Conservation (phyloP, 352 stramenopile genomes). For the Phytophthora niederhauseri region DNA sequence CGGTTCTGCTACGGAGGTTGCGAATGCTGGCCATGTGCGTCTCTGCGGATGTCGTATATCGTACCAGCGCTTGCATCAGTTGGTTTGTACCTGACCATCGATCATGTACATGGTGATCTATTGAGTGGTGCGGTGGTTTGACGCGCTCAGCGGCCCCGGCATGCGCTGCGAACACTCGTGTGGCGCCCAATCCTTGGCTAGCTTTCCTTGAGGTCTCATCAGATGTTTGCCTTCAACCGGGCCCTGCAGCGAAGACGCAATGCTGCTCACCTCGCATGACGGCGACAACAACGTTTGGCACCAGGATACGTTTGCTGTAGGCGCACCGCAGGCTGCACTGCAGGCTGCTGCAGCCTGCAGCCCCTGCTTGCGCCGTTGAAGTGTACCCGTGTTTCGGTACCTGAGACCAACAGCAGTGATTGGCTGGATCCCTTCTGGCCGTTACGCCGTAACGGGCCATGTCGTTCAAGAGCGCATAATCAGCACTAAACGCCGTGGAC, state of each 20-base stretch:
- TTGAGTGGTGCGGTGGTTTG: too few relatives aligned
- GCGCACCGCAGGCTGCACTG: too few relatives aligned
- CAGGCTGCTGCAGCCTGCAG: too few relatives aligned
- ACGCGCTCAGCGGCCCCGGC: not conserved
- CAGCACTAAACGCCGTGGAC: conserved; percentile 2
- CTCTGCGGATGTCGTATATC: too few relatives aligned
- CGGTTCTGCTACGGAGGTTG: too few relatives aligned
- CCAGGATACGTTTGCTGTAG: too few relatives aligned
- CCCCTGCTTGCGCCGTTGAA: not conserved
- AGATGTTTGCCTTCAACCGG: conserved; percentile 19
- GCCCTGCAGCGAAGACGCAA: not conserved
- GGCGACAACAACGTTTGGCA: not conserved
- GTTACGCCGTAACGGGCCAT: conserved; percentile 23
- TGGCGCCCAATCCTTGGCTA: not conserved
- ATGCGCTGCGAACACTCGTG: not conserved
- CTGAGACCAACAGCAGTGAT: conserved; percentile 9
- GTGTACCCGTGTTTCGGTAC: conserved; percentile 13
- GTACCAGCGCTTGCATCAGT: too few relatives aligned
- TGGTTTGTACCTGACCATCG: too few relatives aligned
- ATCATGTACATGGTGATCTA: too few relatives aligned
- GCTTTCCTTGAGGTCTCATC: conserved; percentile 21
- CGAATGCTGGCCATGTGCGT: too few relatives aligned
- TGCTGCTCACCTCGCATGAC: not conserved
- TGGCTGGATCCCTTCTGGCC: conserved; percentile 14
- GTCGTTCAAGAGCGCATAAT: conserved; percentile 12